These are phyloP conservation scores for Coniochaeta sp. DNA, from an alignment of 2,329 filamentous ascomycete species.

Conservation along the genomic window DNA sequence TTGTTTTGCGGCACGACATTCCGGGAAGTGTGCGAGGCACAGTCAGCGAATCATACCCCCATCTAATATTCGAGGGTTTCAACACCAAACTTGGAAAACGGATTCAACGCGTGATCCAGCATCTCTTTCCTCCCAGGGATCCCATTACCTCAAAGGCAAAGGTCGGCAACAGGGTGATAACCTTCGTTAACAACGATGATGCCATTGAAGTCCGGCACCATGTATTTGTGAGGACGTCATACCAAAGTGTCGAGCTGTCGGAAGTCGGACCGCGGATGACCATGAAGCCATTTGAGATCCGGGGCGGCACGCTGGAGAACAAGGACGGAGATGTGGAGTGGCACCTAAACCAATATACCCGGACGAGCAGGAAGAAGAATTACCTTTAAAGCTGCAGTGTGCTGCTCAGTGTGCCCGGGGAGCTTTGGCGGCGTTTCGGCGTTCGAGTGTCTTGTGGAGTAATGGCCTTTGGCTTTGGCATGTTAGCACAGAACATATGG, in stretches of 20 bases:
- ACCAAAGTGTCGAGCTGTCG: slow-evolving; percentile 79
- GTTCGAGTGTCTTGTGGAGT: background rate
- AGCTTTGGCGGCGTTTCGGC: background rate
- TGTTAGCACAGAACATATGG: background rate
- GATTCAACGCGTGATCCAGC: slow-evolving; percentile 85
- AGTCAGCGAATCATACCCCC: slow-evolving; percentile 77
- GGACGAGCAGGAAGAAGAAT: slow-evolving; percentile 91
- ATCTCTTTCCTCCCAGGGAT: slow-evolving; percentile 87
- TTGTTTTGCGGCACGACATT: slow-evolving; percentile 87
- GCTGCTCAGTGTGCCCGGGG: background rate
- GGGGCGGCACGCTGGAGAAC: slow-evolving; percentile 84
- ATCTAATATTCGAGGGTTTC: slow-evolving; percentile 94
- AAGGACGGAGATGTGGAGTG: slow-evolving; percentile 95
- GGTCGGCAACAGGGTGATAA: slow-evolving; percentile 81
- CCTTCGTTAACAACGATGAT: slow-evolving; percentile 90
- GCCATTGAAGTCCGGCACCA: slow-evolving; percentile 83
- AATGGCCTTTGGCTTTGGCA: background rate
- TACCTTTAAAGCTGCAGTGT: slow-evolving; percentile 55
- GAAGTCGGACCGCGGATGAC: slow-evolving; percentile 94
- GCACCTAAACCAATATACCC: slow-evolving; percentile 91
- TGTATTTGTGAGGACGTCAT: slow-evolving; percentile 89
- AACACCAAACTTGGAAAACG: slow-evolving; percentile 70
- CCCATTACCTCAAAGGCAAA: slow-evolving; percentile 62
- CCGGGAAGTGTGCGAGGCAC: slow-evolving; percentile 72
- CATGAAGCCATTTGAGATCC: slow-evolving; percentile 92